A percentile compares a stretch with the other conserved stretches of the same genome.
phyloP scores from a whole-genome alignment of 768 basidiomycete genomes.

The Mrakia gelida region DNA sequence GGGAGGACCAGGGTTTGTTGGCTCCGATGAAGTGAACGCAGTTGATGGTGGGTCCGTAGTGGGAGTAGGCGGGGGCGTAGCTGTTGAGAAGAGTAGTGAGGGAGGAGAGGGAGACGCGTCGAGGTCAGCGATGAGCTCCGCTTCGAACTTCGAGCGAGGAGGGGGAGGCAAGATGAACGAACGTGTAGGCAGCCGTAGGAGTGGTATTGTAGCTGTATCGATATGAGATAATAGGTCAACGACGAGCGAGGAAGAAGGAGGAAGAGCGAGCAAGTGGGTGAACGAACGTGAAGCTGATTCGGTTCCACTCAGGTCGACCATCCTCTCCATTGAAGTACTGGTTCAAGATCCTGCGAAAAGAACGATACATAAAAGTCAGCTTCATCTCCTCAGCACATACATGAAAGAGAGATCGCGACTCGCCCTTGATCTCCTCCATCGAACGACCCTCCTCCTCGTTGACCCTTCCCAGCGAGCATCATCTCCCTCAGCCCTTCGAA shows the following conservation, averaged over 20 bases:
- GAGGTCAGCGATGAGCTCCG: background rate
- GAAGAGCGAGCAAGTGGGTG: background rate
- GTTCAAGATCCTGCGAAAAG: slow-evolving; percentile 21
- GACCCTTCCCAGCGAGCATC: slow-evolving; percentile 52
- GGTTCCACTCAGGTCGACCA: slow-evolving; percentile 68
- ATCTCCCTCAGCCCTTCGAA: slow-evolving; percentile 69
- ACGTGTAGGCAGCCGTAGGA: slow-evolving; percentile 95
- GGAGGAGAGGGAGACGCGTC: background rate
- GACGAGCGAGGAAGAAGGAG: slow-evolving; percentile 7
- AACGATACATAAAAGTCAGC: background rate
- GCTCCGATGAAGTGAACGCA: slow-evolving; percentile 90
- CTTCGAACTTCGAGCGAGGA: no score
- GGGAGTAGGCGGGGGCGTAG: slow-evolving; percentile 96
- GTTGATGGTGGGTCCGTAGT: slow-evolving; percentile 80
- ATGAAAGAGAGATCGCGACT: slow-evolving; percentile 48
- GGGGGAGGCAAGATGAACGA: slow-evolving; percentile 33
- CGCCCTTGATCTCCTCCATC: slow-evolving; percentile 99
- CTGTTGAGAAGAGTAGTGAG: background rate
- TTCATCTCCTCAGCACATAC: no score
- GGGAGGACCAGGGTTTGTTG: slow-evolving; percentile 89
- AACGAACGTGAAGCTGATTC: slow-evolving; percentile 76
- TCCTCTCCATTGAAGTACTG: slow-evolving; percentile 31
- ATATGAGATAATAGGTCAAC: background rate
- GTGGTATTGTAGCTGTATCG: slow-evolving; percentile 77
- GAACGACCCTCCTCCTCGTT: slow-evolving; percentile 67